Base-by-base conservation (phyloP, 208 protist species). In the Crithidia expoeki region DNA sequence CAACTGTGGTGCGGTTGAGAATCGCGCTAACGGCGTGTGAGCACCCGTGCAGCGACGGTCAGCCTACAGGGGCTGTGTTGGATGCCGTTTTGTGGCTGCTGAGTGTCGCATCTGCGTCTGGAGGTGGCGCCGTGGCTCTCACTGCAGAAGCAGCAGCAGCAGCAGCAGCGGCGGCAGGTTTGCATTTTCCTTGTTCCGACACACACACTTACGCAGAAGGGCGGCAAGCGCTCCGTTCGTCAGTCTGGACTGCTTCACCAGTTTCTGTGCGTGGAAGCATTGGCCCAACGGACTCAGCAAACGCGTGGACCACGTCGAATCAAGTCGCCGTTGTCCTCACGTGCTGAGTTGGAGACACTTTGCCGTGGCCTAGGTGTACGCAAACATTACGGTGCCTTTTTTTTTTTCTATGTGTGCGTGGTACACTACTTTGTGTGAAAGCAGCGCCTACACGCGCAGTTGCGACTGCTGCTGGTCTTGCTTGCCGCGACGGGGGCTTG, bases 311-410 rank as follows among this genome's bases (percentile, higher is more conserved):
- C 4, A 33, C n/a, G 50, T 7, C 49, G 38, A 74, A 52, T 12
- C 68, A 61, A 34, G 59, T 69, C 23, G 66, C 53, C 7, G 34
- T 79, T 25, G 56, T 79, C 38, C 62, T 79, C 40, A 62, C 74
- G 9, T 68, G 53, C 52, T 79, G 16, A 62, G 53, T n/a, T 23
- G 51, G 53, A 42, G 55, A 2, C 17, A 27, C 21, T 70, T 67
- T 28, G 17, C 56, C 23, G 34, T 74, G 51, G 67, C 74, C 36
- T 79, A 68, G 55, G 10, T 72, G 19, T 79, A 79, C 74, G 58
- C 49, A 9, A 74, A 32, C 32, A 17, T 74, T 16, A 67, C 67
- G 7, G 59, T 79, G 12, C 58, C 69, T 21, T 17, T 66, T 2
- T 60, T 66, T 2, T 61, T 79, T 36, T 32, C 34, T 1, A n/a